Evolutionary conservation across 1,284 basidiomycete genomes (phyloP), one percentile per base, ranked within the genome.

Genomic region (Malassezia pachydermatis): DNA sequence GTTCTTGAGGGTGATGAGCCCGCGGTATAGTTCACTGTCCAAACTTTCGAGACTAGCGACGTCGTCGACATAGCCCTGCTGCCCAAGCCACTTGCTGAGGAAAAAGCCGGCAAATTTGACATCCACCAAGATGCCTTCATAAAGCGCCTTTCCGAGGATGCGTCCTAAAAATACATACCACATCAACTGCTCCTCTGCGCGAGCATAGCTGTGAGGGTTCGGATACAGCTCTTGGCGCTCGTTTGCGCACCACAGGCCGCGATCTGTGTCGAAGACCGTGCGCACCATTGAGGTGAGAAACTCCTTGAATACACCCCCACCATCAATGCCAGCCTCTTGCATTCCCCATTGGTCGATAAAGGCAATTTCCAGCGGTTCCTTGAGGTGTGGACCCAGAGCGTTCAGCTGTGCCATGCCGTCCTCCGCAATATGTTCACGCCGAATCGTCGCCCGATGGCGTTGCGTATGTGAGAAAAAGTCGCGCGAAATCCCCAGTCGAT

Each of bases 241-340:
- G 44, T 84, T 98, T 23, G 80, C 81, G 34, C 89, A 76, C 92
- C 92, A 99, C 11, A 99, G 75, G 2, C 94, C 94, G 14, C 88
- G 81, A 65, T 96, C 82, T 0, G 85, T 85, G 65, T 99, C 88
- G 58, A 98, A 96, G 0, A 86, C 90, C 71, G 96, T 89, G 64
- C 86, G 88, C 45, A 72, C 75, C 55, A 63, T 75, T 67, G 73
- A 74, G 1, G 89, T 96, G 63, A 98, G 80, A 66, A 98, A 94
- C 73, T 96, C 94, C 70, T 98, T 99, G 76, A 95, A 96, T 7
- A 98, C 81, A 0, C 94, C 92, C 2, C 94, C 90, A 1, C 92
- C 92, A 63, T 98, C 90, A 27, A 92, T 90, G 0, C 88, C 88
- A 24, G 83, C 83, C 82, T 90, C 88, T 59, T 80, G 80, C 51